Evolutionary conservation across 2,329 filamentous ascomycete genomes (phyloP), one percentile per base, ranked within the genome.

Genomic region (Phialophora expanda): DNA sequence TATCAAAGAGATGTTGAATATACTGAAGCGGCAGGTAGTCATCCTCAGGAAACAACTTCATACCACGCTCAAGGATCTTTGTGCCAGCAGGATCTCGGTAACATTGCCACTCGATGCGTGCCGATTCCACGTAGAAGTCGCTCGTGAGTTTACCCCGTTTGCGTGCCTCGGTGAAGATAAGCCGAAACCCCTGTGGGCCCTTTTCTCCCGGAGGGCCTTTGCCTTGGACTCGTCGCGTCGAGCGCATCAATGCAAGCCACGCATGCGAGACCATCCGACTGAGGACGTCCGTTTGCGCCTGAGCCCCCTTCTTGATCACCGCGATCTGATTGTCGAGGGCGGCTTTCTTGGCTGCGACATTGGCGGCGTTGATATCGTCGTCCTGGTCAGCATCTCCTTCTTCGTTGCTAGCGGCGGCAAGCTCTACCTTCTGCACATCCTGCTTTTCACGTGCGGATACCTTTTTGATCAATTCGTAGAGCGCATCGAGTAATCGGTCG

Each of bases 1-100:
- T 92, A 12, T 91, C 90, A 73, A 98, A 90, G 66, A 99, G 82
- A 78, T 97, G 95, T 80, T 97, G 97, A 73, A 99, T 84, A 77
- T 99, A 98, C 78, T 98, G 93, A 59, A 99, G 85, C 69, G 96
- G 92, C 78, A 98, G 98, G 65, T 88, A 85, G 76, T 97, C 93
- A 74, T 98, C 94, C 56, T 96, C 92, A 0, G 94, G 94, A 75
- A 98, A 99, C 12, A 99, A 83, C 75, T 92, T 95, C 69, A 94
- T 89, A 22, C 95, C 95, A 54, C 94, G 90, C 76, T 99, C 95
- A 71, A 98, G 96, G 66, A 99, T 98, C 80, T 95, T 97, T 51
- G 90, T 91, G 1, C 93, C 94, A 0, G 95, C 92, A 0, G 89
- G 87, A 73, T 98, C 95, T 75, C 96, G 95, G 78, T 99, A 99